Base-by-base conservation (phyloP, 495 filamentous ascomycete species). In the Penicillium angulare region DNA sequence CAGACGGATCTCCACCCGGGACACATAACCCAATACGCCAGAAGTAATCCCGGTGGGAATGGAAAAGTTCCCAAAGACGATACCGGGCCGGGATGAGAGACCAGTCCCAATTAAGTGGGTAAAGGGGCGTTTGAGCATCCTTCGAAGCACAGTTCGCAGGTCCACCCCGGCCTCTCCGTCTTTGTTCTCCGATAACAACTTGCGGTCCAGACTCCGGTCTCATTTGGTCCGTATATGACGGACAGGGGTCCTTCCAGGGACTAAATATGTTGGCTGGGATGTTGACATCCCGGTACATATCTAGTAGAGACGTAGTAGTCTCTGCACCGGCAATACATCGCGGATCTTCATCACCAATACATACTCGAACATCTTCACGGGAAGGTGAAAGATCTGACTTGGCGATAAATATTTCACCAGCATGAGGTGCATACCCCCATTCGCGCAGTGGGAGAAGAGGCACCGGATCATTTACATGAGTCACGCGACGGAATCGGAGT, bases 11-110 rank as follows among this genome's bases (percentile, higher is more conserved):
- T 2, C 88, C 89, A 4, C 87, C 87, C 2, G 92, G 92, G 5
- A 97, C 74, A 72, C 93, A 98, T 35, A 97, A 69, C 0, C 93
- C 93, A 50, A 98, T 60, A 26, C 93, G 72, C 87, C 90, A 93
- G 65, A 98, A 98, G 63, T 98, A 98, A 69, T 98, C 93, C 45
- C 93, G 76, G 73, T 98, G 93, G 13, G 92, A 86, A 72, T 90
- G 91, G 65, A 97, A 87, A n/a, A 95, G 71, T 72, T 95, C 83
- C 89, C 95, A 93, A 8, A 92, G 77, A 63, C 85, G 85, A 55
- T 84, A 85, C 38, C 82, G 70, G 8, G 78, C 65, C 13, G 88
- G 87, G 16, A 91, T 65, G 21, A 69, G 53, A 46, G 71, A 68
- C 53, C 75, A 71, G 13, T 65, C 50, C 47, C 59, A 54, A 5